Evolutionary conservation across 805 yeast genomes (phyloP).

Genomic region (Cyberlindnera galapagoensis): DNA sequence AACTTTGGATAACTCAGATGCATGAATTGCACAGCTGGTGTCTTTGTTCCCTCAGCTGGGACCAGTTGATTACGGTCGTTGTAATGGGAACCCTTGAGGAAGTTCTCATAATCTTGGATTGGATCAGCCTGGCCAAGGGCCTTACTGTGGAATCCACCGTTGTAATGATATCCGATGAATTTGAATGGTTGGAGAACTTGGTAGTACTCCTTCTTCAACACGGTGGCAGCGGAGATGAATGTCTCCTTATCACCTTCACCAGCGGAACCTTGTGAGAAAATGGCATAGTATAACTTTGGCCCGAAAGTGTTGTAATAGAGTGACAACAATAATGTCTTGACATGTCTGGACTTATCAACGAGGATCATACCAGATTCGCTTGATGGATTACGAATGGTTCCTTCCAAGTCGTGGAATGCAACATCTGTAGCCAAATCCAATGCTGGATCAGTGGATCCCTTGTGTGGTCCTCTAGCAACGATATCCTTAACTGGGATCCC

Average conservation of each 20-base stretch:
- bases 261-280: conserved; percentile 60
- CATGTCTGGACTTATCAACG: conserved; percentile 47
- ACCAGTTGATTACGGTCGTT: conserved; percentile 13
- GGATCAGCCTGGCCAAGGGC: conserved; percentile 40
- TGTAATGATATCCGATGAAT: conserved; percentile 30
- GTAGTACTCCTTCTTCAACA: conserved; percentile 35
- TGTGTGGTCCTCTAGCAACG: conserved; percentile 30
- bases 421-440: conserved; percentile 23
- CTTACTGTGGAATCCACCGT: conserved; percentile 27
- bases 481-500: conserved; percentile 28
- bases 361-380: conserved; percentile 61
- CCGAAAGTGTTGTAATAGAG: conserved; percentile 57
- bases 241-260: conserved; percentile 76
- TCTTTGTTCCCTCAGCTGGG: conserved; percentile 9
- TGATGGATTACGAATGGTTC: conserved; percentile 55
- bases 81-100: conserved; percentile 14
- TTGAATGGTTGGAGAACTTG: conserved; percentile 34
- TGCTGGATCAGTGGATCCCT: conserved; percentile 12
- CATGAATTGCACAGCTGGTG: conserved; percentile 36
- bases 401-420: conserved; percentile 47
- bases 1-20: conserved; percentile 57
- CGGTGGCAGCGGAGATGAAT: conserved; percentile 57
- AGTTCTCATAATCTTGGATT: conserved; percentile 23
- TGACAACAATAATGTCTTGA: conserved; percentile 44
- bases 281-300: conserved; percentile 52